A percentile compares a stretch with the other conserved stretches of the same genome.
These are phyloP conservation scores for Nemania diffusa DNA, from an alignment of 2,329 filamentous ascomycete genomes.

Conservation along the genomic window DNA sequence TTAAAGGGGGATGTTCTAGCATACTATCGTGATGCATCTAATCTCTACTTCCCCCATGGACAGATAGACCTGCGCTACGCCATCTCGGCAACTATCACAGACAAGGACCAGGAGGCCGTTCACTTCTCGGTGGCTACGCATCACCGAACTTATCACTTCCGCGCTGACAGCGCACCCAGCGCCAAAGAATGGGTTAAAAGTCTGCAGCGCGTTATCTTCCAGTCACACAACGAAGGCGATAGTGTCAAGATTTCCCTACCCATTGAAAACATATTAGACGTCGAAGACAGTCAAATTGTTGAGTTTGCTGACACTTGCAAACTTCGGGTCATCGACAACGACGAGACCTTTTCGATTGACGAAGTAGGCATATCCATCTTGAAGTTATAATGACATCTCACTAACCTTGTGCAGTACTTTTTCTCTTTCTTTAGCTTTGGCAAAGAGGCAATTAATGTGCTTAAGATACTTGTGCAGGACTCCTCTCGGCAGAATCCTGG, in stretches of 20 bases:
- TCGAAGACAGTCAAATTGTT: conserved; percentile 90
- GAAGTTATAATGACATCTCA: background rate
- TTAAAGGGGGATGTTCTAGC: conserved; percentile 91
- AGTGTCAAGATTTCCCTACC: conserved; percentile 96
- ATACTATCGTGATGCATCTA: conserved; percentile 85
- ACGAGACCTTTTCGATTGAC: conserved; percentile 94
- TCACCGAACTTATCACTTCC: conserved; percentile 85
- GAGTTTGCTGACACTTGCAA: conserved; percentile 95
- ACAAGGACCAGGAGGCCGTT: conserved; percentile 80
- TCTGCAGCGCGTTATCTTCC: conserved; percentile 92
- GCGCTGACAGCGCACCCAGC: conserved; percentile 85
- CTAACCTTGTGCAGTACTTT: conserved; percentile 76
- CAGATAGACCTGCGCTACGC: conserved; percentile 93
- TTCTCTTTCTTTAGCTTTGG: conserved; percentile 94
- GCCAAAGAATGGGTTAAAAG: conserved; percentile 98
- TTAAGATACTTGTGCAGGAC: conserved; percentile 78
- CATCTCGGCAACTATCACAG: conserved; percentile 82
- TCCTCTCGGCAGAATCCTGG: conserved; percentile 60
- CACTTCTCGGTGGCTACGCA: conserved; percentile 86
- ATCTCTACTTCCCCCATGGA: conserved; percentile 90
- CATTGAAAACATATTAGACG: conserved; percentile 87
- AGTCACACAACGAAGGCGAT: conserved; percentile 94
- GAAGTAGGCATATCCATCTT: conserved; percentile 67
- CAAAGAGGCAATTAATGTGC: conserved; percentile 81
- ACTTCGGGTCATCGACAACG: conserved; percentile 90